Percentiles rank a stretch among this genome's conserved stretches.
phyloP scores from a whole-genome alignment of 1,284 basidiomycete genomes.

The Cutaneotrichosporon spelunceum region DNA sequence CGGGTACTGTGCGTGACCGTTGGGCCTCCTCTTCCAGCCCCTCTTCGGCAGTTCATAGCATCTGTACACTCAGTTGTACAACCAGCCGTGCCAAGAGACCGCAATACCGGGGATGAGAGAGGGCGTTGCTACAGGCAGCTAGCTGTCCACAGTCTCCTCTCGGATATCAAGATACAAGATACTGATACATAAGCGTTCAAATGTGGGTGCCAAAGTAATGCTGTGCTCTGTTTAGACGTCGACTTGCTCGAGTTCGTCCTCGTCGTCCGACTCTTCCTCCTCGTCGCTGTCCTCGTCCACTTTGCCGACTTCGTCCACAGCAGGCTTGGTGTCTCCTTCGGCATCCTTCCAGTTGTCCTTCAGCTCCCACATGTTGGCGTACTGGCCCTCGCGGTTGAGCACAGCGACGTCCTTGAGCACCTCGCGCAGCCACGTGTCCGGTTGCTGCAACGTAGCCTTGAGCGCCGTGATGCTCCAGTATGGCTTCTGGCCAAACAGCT shows the following conservation, averaged over 20 bases:
- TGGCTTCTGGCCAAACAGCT: conserved; percentile 70
- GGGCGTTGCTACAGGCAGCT: too few species aligned
- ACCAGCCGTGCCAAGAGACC: too few species aligned
- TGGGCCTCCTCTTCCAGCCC: too few species aligned
- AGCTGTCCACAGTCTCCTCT: too few species aligned
- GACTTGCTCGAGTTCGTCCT: conserved; percentile 31
- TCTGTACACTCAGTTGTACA: too few species aligned
- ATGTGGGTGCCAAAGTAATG: conserved; percentile 5
- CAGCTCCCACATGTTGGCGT: conserved; percentile 53
- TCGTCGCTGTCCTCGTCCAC: conserved; percentile 12
- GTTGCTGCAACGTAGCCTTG: conserved; percentile 80
- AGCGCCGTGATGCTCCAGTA: conserved; percentile 80
- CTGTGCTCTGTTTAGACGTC: conserved; percentile 10
- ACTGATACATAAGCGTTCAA: conserved; percentile 6
- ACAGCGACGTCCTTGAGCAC: conserved; percentile 76
- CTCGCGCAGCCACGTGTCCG: conserved; percentile 86
- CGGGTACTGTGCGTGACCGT: too few species aligned
- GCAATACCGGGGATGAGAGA: too few species aligned
- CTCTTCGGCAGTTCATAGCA: too few species aligned
- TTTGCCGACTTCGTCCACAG: conserved; percentile 12
- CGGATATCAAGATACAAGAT: not conserved
- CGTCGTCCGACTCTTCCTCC: conserved; percentile 24
- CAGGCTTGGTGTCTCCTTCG: conserved; percentile 12
- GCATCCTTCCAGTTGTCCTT: conserved; percentile 34
- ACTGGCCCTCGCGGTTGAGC: conserved; percentile 71